Evolutionary conservation across 2,329 filamentous ascomycete genomes (phyloP).

Genomic region (Periconia sp.): DNA sequence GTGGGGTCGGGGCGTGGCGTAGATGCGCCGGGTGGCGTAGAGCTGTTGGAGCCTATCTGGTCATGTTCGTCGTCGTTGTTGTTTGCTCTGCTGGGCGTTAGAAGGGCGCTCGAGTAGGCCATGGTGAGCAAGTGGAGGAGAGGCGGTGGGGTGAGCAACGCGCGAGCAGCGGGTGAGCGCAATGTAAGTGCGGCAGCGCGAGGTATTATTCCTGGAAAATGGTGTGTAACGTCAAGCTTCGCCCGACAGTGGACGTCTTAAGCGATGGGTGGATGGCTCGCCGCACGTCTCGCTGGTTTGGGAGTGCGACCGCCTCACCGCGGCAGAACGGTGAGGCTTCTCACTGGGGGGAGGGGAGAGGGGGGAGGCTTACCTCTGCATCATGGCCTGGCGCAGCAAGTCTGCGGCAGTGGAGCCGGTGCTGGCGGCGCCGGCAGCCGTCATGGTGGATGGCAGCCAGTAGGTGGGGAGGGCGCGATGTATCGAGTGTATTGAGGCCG

Average conservation of each 20-base stretch:
- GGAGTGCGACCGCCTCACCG: too few relatives aligned
- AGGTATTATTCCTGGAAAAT: slow-evolving; percentile 29
- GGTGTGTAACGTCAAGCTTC: slow-evolving; percentile 40
- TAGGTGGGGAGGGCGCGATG: slow-evolving; percentile 33
- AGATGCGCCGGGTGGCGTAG: slow-evolving; percentile 86
- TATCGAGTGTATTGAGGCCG: slow-evolving; percentile 36
- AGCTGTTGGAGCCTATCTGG: slow-evolving; percentile 79
- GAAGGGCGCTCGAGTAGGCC: slow-evolving; percentile 41
- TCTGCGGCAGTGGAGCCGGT: slow-evolving; percentile 62
- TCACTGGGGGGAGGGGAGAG: slow-evolving; percentile 4
- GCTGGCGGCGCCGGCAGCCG: slow-evolving; percentile 49
- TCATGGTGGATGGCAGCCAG: slow-evolving; percentile 38
- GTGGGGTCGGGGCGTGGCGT: slow-evolving; percentile 92
- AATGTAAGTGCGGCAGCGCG: slow-evolving; percentile 15
- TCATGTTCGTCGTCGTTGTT: slow-evolving; percentile 78
- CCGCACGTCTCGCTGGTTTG: slow-evolving; percentile 4
- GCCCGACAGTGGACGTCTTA: too few relatives aligned
- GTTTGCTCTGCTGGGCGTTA: slow-evolving; percentile 45
- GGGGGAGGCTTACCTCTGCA: slow-evolving; percentile 59
- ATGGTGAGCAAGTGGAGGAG: slow-evolving; percentile 23
- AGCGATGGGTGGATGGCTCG: slow-evolving; percentile 16
- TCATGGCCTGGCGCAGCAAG: slow-evolving; percentile 63
- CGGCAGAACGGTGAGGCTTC: too few relatives aligned
- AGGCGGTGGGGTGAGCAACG: slow-evolving; percentile 9
- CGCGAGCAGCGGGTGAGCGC: slow-evolving; percentile 4